These are phyloP conservation scores for Calocybe cyanea DNA, from an alignment of 768 basidiomycete genomes.

Conservation along the genomic window DNA sequence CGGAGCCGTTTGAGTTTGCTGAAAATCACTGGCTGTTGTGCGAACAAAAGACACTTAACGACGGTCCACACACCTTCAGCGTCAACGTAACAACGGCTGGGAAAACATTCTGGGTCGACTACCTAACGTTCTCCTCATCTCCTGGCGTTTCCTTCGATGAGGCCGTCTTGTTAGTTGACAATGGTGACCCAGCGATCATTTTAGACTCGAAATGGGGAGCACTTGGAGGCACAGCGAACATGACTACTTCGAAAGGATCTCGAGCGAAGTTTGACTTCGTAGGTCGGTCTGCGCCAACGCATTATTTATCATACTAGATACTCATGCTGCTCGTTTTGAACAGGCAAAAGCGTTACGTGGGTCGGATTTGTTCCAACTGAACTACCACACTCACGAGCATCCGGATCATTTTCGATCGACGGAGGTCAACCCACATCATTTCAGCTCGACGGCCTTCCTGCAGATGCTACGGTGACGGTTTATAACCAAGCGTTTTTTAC, in stretches of 20 bases:
- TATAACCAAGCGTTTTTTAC: slow-evolving; percentile 8
- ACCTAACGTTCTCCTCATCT: slow-evolving; percentile 21
- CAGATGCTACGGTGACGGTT: not conserved
- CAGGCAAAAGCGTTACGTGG: slow-evolving; percentile 10
- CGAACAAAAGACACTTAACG: slow-evolving; percentile 7
- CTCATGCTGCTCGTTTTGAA: not conserved
- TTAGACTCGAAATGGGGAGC: slow-evolving; percentile 3
- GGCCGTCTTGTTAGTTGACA: slow-evolving; percentile 6
- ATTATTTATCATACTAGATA: not conserved
- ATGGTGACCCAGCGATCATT: slow-evolving; percentile 1
- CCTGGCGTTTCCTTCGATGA: slow-evolving; percentile 1
- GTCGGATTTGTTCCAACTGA: slow-evolving; percentile 1
- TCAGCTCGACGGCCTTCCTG: not conserved
- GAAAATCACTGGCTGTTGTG: slow-evolving; percentile 22
- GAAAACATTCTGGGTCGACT: slow-evolving; percentile 28
- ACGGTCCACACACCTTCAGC: slow-evolving; percentile 21
- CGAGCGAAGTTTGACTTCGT: slow-evolving; percentile 5
- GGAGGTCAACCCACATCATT: not conserved
- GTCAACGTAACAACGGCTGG: slow-evolving; percentile 17
- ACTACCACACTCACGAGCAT: not conserved
- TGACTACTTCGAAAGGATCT: slow-evolving; percentile 5
- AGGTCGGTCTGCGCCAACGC: slow-evolving; percentile 1
- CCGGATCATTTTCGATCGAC: slow-evolving; percentile 1
- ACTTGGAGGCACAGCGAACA: slow-evolving; percentile 5
- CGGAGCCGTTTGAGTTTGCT: slow-evolving; percentile 5